Evolutionary conservation across 345 rosid species (phyloP).

Genomic region (Lepidium sativum): DNA sequence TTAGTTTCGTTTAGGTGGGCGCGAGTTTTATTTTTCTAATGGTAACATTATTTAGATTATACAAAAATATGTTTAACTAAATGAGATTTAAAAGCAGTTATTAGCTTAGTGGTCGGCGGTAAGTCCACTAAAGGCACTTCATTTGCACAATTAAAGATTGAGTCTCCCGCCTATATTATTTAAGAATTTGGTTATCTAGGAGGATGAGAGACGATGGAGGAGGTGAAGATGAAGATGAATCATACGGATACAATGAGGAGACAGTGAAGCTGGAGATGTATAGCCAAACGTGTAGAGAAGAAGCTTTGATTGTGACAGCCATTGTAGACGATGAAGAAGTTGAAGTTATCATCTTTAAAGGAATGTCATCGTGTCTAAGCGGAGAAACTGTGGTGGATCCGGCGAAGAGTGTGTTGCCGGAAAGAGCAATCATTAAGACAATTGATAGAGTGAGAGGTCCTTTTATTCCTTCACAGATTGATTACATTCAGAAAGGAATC

Average conservation of each 20-base stretch:
- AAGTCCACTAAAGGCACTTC: too few species aligned
- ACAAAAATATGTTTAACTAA: too few species aligned
- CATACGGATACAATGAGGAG: slow-evolving; percentile 52
- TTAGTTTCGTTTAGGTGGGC: too few species aligned
- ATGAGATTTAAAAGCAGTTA: too few species aligned
- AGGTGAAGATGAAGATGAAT: slow-evolving; percentile 27
- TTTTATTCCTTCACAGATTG: slow-evolving; percentile 59
- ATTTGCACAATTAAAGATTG: too few species aligned
- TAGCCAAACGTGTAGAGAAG: slow-evolving; percentile 47
- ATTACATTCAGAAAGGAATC: slow-evolving; percentile 53
- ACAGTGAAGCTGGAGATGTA: slow-evolving; percentile 56
- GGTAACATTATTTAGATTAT: too few species aligned
- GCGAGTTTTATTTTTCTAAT: too few species aligned
- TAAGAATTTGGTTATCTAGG: too few species aligned
- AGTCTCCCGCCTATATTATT: too few species aligned
- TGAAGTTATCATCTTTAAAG: slow-evolving; percentile 72
- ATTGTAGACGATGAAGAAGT: slow-evolving; percentile 49
- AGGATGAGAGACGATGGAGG: slow-evolving; percentile 37
- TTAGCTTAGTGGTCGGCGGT: too few species aligned
- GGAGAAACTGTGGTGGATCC: slow-evolving; percentile 65
- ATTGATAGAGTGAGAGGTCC: slow-evolving; percentile 75
- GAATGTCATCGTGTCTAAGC: slow-evolving; percentile 72
- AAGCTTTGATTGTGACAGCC: slow-evolving; percentile 70
- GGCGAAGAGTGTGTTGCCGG: slow-evolving; percentile 70
- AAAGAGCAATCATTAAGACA: slow-evolving; percentile 50